A percentile compares a stretch with the other conserved stretches of the same genome.
These are phyloP conservation scores for Termitomyces sp. DNA, from an alignment of 768 basidiomycete genomes.

Conservation along the genomic window DNA sequence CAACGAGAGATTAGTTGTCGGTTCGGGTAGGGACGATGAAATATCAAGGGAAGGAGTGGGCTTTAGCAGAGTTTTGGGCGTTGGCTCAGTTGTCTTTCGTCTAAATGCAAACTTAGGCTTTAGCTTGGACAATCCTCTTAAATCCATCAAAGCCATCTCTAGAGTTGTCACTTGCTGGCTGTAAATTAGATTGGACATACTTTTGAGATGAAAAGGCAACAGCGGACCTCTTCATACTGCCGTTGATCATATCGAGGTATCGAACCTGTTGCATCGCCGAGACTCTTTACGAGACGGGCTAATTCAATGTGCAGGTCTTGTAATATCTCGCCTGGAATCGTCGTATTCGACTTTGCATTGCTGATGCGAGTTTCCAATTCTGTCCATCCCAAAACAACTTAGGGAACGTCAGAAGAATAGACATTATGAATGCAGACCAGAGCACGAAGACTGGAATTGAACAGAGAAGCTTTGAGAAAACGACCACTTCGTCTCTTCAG, in stretches of 20 bases:
- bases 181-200: too few relatives aligned
- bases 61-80: constrained; percentile 5
- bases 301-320: too few relatives aligned
- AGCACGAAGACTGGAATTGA: constrained; percentile 43
- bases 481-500: constrained; percentile 21
- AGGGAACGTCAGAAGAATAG: constrained; percentile 5
- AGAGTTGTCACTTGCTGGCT: constrained; percentile 61
- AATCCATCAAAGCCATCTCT: constrained; percentile 47
- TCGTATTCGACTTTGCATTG: constrained; percentile 23
- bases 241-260: constrained; percentile 73
- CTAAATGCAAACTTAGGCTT: constrained; percentile 69
- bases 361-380: constrained; percentile 46
- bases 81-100: constrained; percentile 23
- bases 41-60: neutral
- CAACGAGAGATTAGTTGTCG: constrained; percentile 33
- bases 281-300: constrained; percentile 53
- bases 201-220: neutral
- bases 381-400: constrained; percentile 21
- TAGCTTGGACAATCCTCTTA: constrained; percentile 37
- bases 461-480: constrained; percentile 43
- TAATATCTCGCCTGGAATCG: constrained; percentile 28
- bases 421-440: constrained; percentile 37
- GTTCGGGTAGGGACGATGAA: neutral
- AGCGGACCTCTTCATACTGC: too few relatives aligned
- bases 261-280: constrained; percentile 58